Base-by-base conservation (phyloP, 192 early-diverging fungal species). In the Coemansia sp. region DNA sequence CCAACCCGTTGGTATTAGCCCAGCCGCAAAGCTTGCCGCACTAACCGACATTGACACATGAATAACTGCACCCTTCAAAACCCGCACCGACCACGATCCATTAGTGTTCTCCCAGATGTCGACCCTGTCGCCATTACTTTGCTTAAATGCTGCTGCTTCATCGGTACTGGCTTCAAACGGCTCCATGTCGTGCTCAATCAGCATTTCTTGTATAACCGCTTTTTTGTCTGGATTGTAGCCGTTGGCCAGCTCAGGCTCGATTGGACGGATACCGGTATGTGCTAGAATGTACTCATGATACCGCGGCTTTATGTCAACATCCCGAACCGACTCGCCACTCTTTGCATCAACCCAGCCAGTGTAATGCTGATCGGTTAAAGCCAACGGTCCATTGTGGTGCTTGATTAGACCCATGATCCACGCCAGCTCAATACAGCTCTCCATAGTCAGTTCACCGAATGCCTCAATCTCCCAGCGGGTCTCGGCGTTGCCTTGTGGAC, bases 1-100 rank as follows among this genome's bases (percentile, higher is more conserved):
- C 95, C 95, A 97, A 52, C 95, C 95, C 43, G 95, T 94, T 15
- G 95, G 95, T n/a, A n/a, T n/a, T n/a, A n/a, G n/a, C n/a, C n/a
- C n/a, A n/a, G n/a, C n/a, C n/a, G n/a, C n/a, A n/a, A n/a, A n/a
- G n/a, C n/a, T n/a, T n/a, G n/a, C n/a, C n/a, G n/a, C n/a, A n/a
- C n/a, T n/a, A n/a, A n/a, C n/a, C n/a, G n/a, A n/a, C n/a, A n/a
- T n/a, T n/a, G n/a, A n/a, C n/a, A n/a, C n/a, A n/a, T n/a, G n/a
- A n/a, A n/a, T n/a, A 24, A 94, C 84, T 2, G 84, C 62, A 91
- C 91, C 47, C 53, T 23, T 25, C 27, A 55, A 25, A 11, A 55
- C 17, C 23, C 53, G 53, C 7, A 55, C 53, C 11, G 75, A 84
- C 87, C 83, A 94, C 47, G 87, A 84, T 3, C 17, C 52, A 55